These are phyloP conservation scores for Kluyveromyces dobzhanskii DNA, from an alignment of 805 yeast species.

Conservation along the genomic window DNA sequence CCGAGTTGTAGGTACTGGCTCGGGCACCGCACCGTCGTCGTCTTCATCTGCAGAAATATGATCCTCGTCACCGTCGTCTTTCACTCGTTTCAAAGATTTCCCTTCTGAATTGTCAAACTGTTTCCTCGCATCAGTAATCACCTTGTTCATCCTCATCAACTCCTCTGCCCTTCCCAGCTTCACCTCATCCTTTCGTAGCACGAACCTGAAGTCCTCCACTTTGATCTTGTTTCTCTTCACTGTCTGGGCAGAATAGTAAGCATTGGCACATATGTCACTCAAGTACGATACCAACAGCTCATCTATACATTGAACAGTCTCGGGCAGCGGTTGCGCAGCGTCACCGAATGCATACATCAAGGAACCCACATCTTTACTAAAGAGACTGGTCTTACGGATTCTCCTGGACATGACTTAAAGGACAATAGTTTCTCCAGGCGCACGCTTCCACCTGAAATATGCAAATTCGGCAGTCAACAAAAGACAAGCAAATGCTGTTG, in stretches of 20 bases:
- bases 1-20: constrained; percentile 1
- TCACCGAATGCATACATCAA: constrained; percentile 69
- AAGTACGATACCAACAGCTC: constrained; percentile 59
- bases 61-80: constrained; percentile 20
- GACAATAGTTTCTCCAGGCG: too few relatives aligned
- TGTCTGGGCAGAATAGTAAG: constrained; percentile 41
- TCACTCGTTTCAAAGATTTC: constrained; percentile 26
- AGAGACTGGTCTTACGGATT: constrained; percentile 36
- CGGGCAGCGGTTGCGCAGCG: constrained; percentile 55
- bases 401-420: constrained; percentile 28
- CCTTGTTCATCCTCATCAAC: constrained; percentile 48
- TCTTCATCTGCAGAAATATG: constrained; percentile 22
- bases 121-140: constrained; percentile 57
- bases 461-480: too few relatives aligned
- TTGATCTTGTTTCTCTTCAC: constrained; percentile 53
- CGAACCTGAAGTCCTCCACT: constrained; percentile 67
- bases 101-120: constrained; percentile 59
- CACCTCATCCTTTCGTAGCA: constrained; percentile 53
- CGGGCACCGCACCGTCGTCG: constrained; percentile 15
- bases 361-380: constrained; percentile 45
- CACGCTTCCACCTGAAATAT: too few relatives aligned
- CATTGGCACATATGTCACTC: constrained; percentile 50
- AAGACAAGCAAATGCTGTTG: too few relatives aligned
- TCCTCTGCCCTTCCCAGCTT: constrained; percentile 67
- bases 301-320: constrained; percentile 57